These are phyloP conservation scores for Scalesia atractyloides DNA, from an alignment of 129 eudicot genomes.

Conservation along the genomic window DNA sequence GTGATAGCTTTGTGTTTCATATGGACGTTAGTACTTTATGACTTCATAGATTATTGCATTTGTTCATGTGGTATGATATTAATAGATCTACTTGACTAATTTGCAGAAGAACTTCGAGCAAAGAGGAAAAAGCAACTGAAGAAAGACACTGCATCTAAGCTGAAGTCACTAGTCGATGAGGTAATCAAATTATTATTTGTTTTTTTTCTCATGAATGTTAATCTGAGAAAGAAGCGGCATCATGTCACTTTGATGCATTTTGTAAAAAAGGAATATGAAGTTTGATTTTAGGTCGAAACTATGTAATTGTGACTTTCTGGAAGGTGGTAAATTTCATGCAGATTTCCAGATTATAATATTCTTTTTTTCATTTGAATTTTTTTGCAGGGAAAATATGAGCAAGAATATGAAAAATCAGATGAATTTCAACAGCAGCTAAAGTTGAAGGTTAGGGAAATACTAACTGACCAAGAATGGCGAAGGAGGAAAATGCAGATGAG, in stretches of 20 bases:
- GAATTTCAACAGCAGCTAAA: slow-evolving; percentile 83
- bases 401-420: slow-evolving; percentile 65
- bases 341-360: slow-evolving; percentile 23
- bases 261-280: neutral
- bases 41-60: neutral
- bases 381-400: slow-evolving; percentile 85
- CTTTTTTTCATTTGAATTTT: slow-evolving; percentile 16
- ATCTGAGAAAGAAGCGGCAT: slow-evolving; percentile 24
- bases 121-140: slow-evolving; percentile 93
- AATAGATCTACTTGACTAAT: slow-evolving; percentile 11
- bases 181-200: slow-evolving; percentile 36
- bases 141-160: slow-evolving; percentile 86
- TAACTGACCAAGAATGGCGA: slow-evolving; percentile 99
- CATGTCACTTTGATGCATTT: slow-evolving; percentile 20
- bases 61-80: slow-evolving; percentile 13
- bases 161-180: slow-evolving; percentile 93
- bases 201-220: neutral
- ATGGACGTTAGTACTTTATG: neutral
- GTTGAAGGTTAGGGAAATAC: slow-evolving; percentile 84
- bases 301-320: neutral
- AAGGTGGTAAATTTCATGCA: slow-evolving; percentile 8
- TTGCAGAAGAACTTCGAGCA: slow-evolving; percentile 87
- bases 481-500: slow-evolving; percentile 98
- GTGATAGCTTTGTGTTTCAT: slow-evolving; percentile 7
- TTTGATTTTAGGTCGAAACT: slow-evolving; percentile 7